phyloP scores from a whole-genome alignment of 441 rosid species.

The Daphne laureola region DNA sequence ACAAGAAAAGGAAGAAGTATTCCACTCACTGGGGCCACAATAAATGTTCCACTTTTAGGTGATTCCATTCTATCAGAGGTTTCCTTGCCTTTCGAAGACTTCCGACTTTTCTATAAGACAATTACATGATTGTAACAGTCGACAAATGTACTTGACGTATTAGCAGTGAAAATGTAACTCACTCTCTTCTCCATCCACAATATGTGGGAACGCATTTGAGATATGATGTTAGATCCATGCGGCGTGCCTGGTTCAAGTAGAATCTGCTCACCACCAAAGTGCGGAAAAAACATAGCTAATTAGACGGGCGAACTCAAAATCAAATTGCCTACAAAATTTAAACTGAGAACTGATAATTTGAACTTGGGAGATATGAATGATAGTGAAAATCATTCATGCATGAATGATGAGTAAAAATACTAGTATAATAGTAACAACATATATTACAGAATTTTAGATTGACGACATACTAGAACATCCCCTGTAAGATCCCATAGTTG shows the following conservation, averaged over 20 bases:
- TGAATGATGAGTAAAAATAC: neutral
- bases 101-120: conserved; percentile 51
- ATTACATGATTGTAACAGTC: conserved; percentile 12
- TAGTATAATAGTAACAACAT: neutral
- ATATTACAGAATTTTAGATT: conserved; percentile 2
- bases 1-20: conserved; percentile 3
- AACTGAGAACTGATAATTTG: conserved; percentile 4
- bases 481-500: conserved; percentile 94
- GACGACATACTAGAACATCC: conserved; percentile 71
- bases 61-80: conserved; percentile 43
- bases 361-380: conserved; percentile 2
- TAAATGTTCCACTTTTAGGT: conserved; percentile 57
- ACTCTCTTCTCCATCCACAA: conserved; percentile 96
- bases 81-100: conserved; percentile 31
- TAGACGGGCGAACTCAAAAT: neutral
- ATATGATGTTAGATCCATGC: conserved; percentile 77
- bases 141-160: conserved; percentile 10
- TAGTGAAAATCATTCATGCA: neutral
- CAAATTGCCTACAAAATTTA: neutral
- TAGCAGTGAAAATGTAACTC: conserved; percentile 9
- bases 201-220: conserved; percentile 93
- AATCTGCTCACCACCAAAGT: conserved; percentile 40
- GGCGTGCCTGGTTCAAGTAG: conserved; percentile 93
- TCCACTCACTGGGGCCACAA: conserved; percentile 85
- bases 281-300: conserved; percentile 4